Base-by-base conservation (phyloP, 306 rosid genomes). In the Inga leiocalycina region DNA sequence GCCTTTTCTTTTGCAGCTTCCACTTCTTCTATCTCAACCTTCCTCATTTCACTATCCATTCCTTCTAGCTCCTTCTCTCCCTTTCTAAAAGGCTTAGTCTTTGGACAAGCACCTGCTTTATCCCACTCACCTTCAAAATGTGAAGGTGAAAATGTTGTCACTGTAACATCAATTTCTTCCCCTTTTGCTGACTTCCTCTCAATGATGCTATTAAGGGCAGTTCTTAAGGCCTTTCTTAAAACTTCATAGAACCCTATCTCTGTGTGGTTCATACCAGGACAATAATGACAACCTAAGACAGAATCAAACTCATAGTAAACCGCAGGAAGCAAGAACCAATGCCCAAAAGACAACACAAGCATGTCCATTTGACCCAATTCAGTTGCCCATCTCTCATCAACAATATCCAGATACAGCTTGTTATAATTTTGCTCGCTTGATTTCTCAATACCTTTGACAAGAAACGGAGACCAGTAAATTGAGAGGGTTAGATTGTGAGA, bases 71-170 rank as follows among this genome's bases (percentile, higher is more conserved):
- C 61, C 84, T 91, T 95, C 86, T 93, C 97, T 1, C 74, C 87
- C 17, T 80, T 86, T 15, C 78, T 71, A 20, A 73, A 91, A 51
- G 98, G 98, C 86, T 68, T 68, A 13, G 81, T 91, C 85, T 89
- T 92, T 0, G 97, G 78, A 85, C 99, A 95, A 62, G 99, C 95
- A 68, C 94, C 98, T 0, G 88, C 92, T 61, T 90, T 88, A 71
- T 95, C 98, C 98, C 98, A 95, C 6, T 92, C 97, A 3, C 97
- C 98, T 86, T 95, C 98, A 34, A 95, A 95, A 86, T 95, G 98
- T 0, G 94, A 82, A 2, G 98, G 98, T 6, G 98, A 93, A 84
- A 93, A 95, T 27, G 98, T 95, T 2, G 98, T 92, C 86, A 93
- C 79, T 30, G 91, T 52, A 2, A 90, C 92, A 80, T 89, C 90